Conservation (phyloP, 2,329 filamentous ascomycete species). For the Pseudocercospora eumusae region DNA sequence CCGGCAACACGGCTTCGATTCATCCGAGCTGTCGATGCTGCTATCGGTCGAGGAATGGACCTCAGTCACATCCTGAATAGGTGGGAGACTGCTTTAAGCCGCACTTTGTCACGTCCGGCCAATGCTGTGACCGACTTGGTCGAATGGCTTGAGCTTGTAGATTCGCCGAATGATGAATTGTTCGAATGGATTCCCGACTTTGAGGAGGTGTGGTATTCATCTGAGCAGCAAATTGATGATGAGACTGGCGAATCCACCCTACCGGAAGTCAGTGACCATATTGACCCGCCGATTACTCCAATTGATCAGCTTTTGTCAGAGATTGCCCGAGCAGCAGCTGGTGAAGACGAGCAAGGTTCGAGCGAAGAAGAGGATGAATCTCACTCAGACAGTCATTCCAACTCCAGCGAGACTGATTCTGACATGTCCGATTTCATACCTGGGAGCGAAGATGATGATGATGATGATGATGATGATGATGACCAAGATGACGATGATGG, state of each 20-base stretch:
- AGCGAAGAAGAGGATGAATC: not conserved
- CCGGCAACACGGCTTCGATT: not conserved
- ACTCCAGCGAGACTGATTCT: not conserved
- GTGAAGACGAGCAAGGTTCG: not conserved
- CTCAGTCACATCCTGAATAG: not conserved
- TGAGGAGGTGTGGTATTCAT: not conserved
- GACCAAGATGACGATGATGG: not conserved
- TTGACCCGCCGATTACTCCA: not conserved
- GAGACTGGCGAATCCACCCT: not conserved
- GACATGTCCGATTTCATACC: not conserved
- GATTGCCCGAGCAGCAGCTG: not conserved
- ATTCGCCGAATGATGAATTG: not conserved
- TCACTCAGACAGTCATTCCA: not conserved
- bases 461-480: not conserved
- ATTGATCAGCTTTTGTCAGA: not conserved
- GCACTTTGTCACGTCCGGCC: not conserved
- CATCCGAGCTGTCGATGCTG: slow-evolving; percentile 2
- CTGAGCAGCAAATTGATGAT: not conserved
- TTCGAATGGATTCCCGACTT: slow-evolving; percentile 3
- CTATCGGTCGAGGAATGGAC: not conserved
- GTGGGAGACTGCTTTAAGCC: not conserved
- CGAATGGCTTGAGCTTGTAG: not conserved
- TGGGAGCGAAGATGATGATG: not conserved
- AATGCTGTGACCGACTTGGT: not conserved
- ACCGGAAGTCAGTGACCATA: not conserved